phyloP scores from a whole-genome alignment of 352 stramenopile species.

The Pythium chondricola region DNA sequence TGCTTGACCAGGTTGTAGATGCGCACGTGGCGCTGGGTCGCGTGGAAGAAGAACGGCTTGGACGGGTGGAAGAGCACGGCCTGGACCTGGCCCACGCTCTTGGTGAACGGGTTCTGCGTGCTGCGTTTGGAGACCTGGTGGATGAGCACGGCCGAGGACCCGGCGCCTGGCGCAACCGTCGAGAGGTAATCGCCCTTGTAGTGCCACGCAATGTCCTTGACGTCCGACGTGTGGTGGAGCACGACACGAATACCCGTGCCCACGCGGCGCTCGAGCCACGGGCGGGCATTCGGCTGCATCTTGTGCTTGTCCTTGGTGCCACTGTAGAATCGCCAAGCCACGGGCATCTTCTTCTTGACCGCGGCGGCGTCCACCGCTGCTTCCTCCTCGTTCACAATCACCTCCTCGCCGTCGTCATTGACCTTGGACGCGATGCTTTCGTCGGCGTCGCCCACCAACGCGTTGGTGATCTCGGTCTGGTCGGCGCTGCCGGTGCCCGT shows the following conservation, averaged over 20 bases:
- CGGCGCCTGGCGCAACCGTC: constrained; percentile 88
- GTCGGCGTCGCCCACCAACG: constrained; percentile 85
- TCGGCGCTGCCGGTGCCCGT: constrained; percentile 92
- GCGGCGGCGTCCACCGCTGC: constrained; percentile 63
- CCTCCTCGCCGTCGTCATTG: constrained; percentile 33
- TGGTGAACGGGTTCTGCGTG: constrained; percentile 96
- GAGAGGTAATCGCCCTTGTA: constrained; percentile 99
- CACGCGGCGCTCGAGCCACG: constrained; percentile 73
- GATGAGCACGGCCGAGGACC: constrained; percentile 92
- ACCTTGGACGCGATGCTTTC: constrained; percentile 53
- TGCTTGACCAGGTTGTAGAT: constrained; percentile 99
- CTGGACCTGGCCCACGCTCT: constrained; percentile 93
- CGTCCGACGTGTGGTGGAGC: constrained; percentile 84
- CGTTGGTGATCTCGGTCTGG: constrained; percentile 93
- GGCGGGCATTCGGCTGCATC: constrained; percentile 31
- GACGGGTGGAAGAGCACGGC: constrained; percentile 96
- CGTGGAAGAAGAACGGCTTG: constrained; percentile 99
- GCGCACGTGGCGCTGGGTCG: constrained; percentile 96
- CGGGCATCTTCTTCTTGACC: constrained; percentile 86
- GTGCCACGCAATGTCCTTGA: constrained; percentile 96
- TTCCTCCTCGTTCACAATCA: constrained; percentile 72
- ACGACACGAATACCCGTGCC: constrained; percentile 80
- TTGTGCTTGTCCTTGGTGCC: constrained; percentile 80
- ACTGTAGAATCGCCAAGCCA: constrained; percentile 87
- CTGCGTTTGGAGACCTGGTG: constrained; percentile 97